These are phyloP conservation scores for Rhexocercosporidium sp. DNA, from an alignment of 2,329 filamentous ascomycete genomes.

Conservation along the genomic window DNA sequence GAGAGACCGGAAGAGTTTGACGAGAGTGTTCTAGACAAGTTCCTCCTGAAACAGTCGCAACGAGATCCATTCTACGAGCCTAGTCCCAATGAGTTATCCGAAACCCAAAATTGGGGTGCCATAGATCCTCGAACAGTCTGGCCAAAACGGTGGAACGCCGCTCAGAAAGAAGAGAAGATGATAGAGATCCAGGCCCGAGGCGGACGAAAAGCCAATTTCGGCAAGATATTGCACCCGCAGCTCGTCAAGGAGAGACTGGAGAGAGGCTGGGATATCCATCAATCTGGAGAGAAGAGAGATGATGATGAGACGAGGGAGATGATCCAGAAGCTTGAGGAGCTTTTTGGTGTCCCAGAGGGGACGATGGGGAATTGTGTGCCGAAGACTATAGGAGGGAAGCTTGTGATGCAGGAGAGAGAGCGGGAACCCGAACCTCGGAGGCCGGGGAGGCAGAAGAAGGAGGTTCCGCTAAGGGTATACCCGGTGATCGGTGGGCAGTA, in stretches of 20 bases:
- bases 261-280: conserved; percentile 34
- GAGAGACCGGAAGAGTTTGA: neutral
- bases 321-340: conserved; percentile 19
- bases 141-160: conserved; percentile 48
- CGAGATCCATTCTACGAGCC: conserved; percentile 9
- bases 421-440: conserved; percentile 20
- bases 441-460: conserved; percentile 28
- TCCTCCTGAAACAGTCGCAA: conserved; percentile 17
- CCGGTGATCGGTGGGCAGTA: conserved; percentile 15
- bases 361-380: conserved; percentile 20
- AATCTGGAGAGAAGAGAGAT: conserved; percentile 23
- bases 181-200: conserved; percentile 55
- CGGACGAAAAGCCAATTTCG: conserved; percentile 56
- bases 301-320: conserved; percentile 18
- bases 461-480: conserved; percentile 2
- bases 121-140: conserved; percentile 59
- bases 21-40: conserved; percentile 18
- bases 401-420: conserved; percentile 28
- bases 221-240: conserved; percentile 38
- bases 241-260: conserved; percentile 27
- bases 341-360: conserved; percentile 22
- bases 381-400: conserved; percentile 13
- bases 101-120: conserved; percentile 48
- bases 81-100: conserved; percentile 15
- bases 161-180: conserved; percentile 55